Evolutionary conservation across 2,329 filamentous ascomycete genomes (phyloP), one percentile per base, ranked within the genome.

Genomic region (Onygenales sp.): DNA sequence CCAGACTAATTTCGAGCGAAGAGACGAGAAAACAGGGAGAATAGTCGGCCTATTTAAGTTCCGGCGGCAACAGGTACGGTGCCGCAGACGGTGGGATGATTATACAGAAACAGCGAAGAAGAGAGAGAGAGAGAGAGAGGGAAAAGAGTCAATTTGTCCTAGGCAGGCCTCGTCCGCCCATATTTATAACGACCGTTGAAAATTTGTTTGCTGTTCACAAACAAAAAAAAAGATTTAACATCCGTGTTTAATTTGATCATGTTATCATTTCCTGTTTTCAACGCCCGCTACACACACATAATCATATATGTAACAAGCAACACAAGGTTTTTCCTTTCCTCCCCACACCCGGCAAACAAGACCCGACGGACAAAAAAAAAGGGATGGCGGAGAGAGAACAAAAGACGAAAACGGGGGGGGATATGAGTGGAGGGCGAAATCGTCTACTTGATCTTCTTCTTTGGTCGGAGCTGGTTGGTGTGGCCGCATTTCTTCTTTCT

Each of bases 401-500:
- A 21, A 13, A 43, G 31, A 33, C 49, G 38, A 51, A 38, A 33
- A 27, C 17, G 21, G 3, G 21, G 21, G 21, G 21, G 21, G 21
- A 35, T 47, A 47, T 47, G 17, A 31, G 35, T 10, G 39, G 45
- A 17, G 50, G 55, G 57, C 43, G 39, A 43, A 13, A 46, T 32
- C 50, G 50, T 57, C 54, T 86, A 92, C 81, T 96, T 95, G 75
- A 95, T 85, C 92, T 98, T 98, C 91, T 98, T 98, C 92, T 98
- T 98, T 78, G 93, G 93, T 80, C 93, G 89, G 75, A 98, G 89
- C 86, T 98, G 93, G 89, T 97, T 97, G 81, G 87, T 94, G 87
- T 97, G 93, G 62, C 92, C 93, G 79, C 92, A 97, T 86, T 97
- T 97, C 82, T 91, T 91, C 90, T 97, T 97, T 72, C 91, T 85